phyloP scores from a whole-genome alignment of 345 rosid species.

The Carallia pectinifolia region DNA sequence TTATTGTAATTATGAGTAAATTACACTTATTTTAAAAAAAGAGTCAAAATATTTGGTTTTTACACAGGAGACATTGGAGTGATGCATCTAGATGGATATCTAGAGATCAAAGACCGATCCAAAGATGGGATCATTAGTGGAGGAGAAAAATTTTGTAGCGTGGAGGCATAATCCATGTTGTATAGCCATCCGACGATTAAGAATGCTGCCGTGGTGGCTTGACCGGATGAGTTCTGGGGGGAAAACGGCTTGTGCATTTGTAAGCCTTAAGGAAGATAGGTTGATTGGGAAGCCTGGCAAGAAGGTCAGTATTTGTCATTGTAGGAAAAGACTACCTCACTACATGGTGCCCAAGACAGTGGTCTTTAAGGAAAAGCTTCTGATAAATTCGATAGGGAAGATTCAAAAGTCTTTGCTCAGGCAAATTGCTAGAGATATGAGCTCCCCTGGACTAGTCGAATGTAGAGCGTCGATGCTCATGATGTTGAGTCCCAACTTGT shows the following conservation, averaged over 20 bases:
- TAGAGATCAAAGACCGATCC: conserved; percentile 21
- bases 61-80: conserved; percentile 18
- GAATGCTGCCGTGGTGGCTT: conserved; percentile 19
- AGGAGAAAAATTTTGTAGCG: conserved; percentile 16
- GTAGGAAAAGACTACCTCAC: conserved; percentile 42
- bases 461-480: not conserved
- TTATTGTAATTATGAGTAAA: too few species aligned
- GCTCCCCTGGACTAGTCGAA: not conserved
- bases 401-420: conserved; percentile 59
- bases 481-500: too few species aligned
- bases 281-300: not conserved
- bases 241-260: conserved; percentile 17
- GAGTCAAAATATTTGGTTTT: not conserved
- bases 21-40: too few species aligned
- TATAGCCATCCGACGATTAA: conserved; percentile 4
- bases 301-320: conserved; percentile 49
- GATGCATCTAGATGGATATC: conserved; percentile 15
- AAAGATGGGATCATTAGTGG: conserved; percentile 22
- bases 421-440: conserved; percentile 38
- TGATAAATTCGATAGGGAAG: conserved; percentile 71
- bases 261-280: conserved; percentile 5
- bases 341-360: conserved; percentile 43
- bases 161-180: conserved; percentile 13
- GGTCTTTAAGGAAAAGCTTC: conserved; percentile 51
- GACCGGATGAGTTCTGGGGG: conserved; percentile 23